phyloP scores from a whole-genome alignment of 2,329 filamentous ascomycete genomes.

The Emergomyces orientalis region DNA sequence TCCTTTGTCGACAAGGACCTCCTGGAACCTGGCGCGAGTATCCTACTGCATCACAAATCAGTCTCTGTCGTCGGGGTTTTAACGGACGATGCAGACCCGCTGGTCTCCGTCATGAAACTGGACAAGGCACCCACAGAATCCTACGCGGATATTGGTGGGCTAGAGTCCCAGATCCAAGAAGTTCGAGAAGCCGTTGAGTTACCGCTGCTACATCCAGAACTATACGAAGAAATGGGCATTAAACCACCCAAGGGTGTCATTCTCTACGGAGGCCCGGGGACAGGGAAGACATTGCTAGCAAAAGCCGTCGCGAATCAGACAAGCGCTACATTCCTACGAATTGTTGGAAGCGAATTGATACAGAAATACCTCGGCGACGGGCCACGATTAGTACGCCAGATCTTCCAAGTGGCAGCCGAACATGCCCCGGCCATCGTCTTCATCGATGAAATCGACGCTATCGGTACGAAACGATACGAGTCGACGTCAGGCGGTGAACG shows the following conservation, averaged over 20 bases:
- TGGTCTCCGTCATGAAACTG: slow-evolving; percentile 98
- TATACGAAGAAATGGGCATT: slow-evolving; percentile 99
- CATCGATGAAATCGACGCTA: slow-evolving; percentile 98
- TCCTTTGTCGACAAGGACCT: slow-evolving; percentile 99
- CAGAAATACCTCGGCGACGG: slow-evolving; percentile 98
- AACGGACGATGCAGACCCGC: slow-evolving; percentile 89
- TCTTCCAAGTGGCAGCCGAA: slow-evolving; percentile 83
- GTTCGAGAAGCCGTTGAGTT: slow-evolving; percentile 95
- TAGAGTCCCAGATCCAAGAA: slow-evolving; percentile 94
- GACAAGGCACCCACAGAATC: slow-evolving; percentile 98
- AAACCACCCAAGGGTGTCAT: slow-evolving; percentile 99
- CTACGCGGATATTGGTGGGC: slow-evolving; percentile 94
- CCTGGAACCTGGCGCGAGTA: slow-evolving; percentile 88
- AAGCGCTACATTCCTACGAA: slow-evolving; percentile 95
- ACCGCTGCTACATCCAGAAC: slow-evolving; percentile 84
- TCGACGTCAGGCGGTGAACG: slow-evolving; percentile 94
- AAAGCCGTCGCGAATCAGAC: slow-evolving; percentile 98
- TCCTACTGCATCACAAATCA: slow-evolving; percentile 92
- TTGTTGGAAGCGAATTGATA: slow-evolving; percentile 93
- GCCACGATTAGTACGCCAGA: slow-evolving; percentile 84
- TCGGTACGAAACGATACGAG: slow-evolving; percentile 97
- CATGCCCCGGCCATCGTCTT: slow-evolving; percentile 96
- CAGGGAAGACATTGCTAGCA: slow-evolving; percentile 88
- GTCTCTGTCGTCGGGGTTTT: slow-evolving; percentile 96
- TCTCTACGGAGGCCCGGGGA: slow-evolving; percentile 92